Conservation (phyloP, 2,329 filamentous ascomycete genomes). For the Nannizzia gypsea region DNA sequence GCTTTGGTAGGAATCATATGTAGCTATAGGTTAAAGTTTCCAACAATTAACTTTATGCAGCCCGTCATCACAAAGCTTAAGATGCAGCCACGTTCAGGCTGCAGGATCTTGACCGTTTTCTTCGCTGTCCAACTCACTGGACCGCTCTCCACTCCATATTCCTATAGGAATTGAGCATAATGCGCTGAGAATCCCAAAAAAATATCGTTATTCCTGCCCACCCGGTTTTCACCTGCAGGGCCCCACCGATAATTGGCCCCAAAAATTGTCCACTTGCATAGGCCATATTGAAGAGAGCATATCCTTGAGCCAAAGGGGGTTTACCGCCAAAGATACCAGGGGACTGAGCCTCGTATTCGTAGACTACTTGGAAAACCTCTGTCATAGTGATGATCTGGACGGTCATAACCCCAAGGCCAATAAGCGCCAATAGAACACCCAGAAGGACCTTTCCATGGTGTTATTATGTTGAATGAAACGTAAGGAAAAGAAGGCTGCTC, state of each 20-base stretch:
- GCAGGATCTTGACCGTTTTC: background rate
- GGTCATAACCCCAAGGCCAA: constrained; percentile 10
- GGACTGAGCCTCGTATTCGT: constrained; percentile 46
- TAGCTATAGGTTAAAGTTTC: too few species aligned
- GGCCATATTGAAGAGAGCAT: background rate
- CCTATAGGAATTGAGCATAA: background rate
- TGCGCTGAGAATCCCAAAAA: background rate
- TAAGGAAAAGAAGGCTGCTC: constrained; percentile 15
- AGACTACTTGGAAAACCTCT: constrained; percentile 35
- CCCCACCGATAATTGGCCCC: background rate
- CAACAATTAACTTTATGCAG: too few species aligned
- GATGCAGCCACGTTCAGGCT: background rate
- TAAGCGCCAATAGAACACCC: background rate
- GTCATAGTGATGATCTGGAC: background rate
- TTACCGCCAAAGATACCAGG: constrained; percentile 40
- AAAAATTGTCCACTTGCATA: background rate
- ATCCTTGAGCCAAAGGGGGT: background rate
- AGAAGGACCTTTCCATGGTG: constrained; percentile 27
- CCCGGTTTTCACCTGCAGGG: background rate
- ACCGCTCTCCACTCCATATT: background rate
- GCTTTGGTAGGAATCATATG: too few species aligned
- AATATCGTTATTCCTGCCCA: background rate
- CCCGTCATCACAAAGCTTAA: too few species aligned
- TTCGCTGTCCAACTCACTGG: background rate
- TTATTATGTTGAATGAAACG: constrained; percentile 16